These are phyloP conservation scores for Sporothrix phasma DNA, from an alignment of 2,329 filamentous ascomycete species.

Conservation along the genomic window DNA sequence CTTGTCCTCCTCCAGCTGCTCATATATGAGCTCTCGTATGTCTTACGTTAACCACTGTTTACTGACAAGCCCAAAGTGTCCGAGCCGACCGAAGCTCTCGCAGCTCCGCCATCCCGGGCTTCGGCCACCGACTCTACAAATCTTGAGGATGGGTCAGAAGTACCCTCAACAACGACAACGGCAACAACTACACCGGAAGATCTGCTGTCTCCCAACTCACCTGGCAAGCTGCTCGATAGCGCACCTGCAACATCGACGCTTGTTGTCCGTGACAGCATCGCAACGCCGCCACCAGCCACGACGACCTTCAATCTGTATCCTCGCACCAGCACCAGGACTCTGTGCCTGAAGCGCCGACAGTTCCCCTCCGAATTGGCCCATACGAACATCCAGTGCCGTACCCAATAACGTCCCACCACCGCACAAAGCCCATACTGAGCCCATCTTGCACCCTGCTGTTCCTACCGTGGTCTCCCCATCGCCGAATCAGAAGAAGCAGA, in stretches of 20 bases:
- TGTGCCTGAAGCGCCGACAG: not conserved
- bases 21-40: not conserved
- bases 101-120: not conserved
- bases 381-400: not conserved
- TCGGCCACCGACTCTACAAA: not conserved
- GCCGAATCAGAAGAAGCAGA: not conserved
- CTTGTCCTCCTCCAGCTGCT: constrained; percentile 2
- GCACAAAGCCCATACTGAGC: not conserved
- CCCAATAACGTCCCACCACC: not conserved
- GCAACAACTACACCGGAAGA: not conserved
- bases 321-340: constrained; percentile 1
- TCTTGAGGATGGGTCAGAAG: not conserved
- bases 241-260: not conserved
- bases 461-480: not conserved
- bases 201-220: not conserved
- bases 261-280: not conserved
- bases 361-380: not conserved
- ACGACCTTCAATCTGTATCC: not conserved
- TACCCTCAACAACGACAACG: not conserved
- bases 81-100: not conserved
- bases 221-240: not conserved
- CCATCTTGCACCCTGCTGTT: not conserved
- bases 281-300: constrained; percentile 13
- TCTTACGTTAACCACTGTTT: not conserved
- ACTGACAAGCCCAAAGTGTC: constrained; percentile 4